A percentile compares a stretch with the other conserved stretches of the same genome.
Evolutionary conservation across 2,329 filamentous ascomycete species (phyloP).

Genomic region (Myriangium duriaei): DNA sequence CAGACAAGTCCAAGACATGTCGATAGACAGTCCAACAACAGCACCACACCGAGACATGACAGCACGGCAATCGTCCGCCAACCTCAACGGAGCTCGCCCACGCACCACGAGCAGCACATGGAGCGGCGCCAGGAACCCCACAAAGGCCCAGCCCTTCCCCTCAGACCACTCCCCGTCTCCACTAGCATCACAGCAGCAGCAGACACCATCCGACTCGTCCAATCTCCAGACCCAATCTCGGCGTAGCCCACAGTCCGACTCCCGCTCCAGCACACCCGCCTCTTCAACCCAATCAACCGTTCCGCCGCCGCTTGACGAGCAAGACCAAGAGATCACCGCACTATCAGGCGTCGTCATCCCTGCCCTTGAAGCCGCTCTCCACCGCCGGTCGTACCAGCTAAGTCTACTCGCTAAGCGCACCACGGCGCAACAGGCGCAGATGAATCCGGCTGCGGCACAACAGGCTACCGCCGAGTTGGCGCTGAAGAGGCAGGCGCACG

Average conservation of each 20-base stretch:
- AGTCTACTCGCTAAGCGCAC: constrained; percentile 39
- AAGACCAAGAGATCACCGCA: constrained; percentile 56
- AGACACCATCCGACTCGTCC: no score
- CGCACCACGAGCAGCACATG: constrained; percentile 4
- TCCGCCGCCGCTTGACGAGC: no score
- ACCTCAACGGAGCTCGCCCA: constrained; percentile 10
- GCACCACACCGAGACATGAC: constrained; percentile 2
- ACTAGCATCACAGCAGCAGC: no score
- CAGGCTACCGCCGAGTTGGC: constrained; percentile 24
- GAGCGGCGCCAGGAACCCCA: constrained; percentile 4
- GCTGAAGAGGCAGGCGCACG: constrained; percentile 54
- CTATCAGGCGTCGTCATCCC: constrained; percentile 86
- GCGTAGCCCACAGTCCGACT: no score
- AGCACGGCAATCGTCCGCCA: constrained; percentile 2
- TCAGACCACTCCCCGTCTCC: no score
- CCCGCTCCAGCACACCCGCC: no score
- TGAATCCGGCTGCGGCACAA: constrained; percentile 16
- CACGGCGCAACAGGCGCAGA: constrained; percentile 23
- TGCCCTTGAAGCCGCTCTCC: constrained; percentile 79
- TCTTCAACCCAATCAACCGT: constrained; percentile 1
- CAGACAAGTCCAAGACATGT: constrained; percentile 24
- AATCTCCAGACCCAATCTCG: no score
- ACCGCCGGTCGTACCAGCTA: constrained; percentile 54
- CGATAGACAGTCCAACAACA: constrained; percentile 18
- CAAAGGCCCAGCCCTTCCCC: neutral